Conservation (phyloP, 78 protist species). For the Cavenderia fasciculata region DNA sequence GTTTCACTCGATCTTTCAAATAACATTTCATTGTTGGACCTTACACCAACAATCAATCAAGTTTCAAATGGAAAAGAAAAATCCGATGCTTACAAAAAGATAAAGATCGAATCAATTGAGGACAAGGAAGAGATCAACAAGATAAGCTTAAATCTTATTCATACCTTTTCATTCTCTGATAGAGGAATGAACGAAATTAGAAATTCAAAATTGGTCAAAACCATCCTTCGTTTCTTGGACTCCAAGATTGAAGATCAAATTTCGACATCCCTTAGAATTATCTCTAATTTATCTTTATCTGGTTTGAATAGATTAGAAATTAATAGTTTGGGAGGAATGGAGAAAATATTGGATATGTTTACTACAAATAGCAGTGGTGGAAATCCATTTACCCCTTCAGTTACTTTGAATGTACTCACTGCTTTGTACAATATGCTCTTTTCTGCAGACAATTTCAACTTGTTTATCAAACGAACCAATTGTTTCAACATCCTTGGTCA, state of each 20-base stretch:
- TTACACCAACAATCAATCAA: too few relatives aligned
- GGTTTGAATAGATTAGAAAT: conserved; percentile 46
- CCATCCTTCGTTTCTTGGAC: conserved; percentile 25
- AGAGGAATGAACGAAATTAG: conserved; percentile 47
- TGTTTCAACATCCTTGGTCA: conserved; percentile 3
- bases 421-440: conserved; percentile 35
- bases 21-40: conserved; percentile 31
- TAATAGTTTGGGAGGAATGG: conserved; percentile 40
- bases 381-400: too few relatives aligned
- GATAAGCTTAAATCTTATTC: conserved; percentile 18
- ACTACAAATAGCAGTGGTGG: conserved; percentile 3
- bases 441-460: conserved; percentile 12
- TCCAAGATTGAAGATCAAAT: conserved; percentile 57
- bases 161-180: conserved; percentile 45
- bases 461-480: conserved; percentile 42
- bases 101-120: conserved; percentile 12
- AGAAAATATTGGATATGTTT: conserved; percentile 36
- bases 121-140: conserved; percentile 63
- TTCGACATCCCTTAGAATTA: conserved; percentile 31
- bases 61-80: too few relatives aligned
- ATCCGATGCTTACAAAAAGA: not conserved
- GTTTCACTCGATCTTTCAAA: conserved; percentile 19
- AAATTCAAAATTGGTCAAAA: conserved; percentile 24
- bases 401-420: conserved; percentile 2
- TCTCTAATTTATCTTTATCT: conserved; percentile 4